Base-by-base conservation (phyloP, 495 filamentous ascomycete species). In the Lophiostoma macrostomum region DNA sequence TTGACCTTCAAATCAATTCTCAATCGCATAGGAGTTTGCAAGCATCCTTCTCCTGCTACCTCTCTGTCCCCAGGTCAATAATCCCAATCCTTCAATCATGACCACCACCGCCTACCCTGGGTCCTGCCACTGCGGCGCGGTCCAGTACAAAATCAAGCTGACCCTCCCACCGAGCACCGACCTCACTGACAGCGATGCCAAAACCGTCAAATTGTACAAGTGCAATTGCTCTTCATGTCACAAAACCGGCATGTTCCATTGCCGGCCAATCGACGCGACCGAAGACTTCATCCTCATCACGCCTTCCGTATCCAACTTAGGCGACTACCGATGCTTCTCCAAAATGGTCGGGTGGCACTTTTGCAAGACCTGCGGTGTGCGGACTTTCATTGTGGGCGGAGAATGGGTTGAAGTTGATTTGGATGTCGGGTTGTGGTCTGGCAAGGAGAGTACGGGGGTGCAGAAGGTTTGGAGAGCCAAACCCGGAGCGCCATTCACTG, bases 221-320 rank as follows among this genome's bases (percentile, higher is more conserved):
- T 65, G 63, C 51, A 65, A 65, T 34, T 65, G 59, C 60, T 52
- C 23, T 35, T 48, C 47, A 11, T 65, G 63, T 50, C 50, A 56
- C 34, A 65, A 65, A 34, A 49, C 54, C 29, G 60, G 55, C 27
- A 43, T 56, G 18, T 65, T 65, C 51, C 60, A 65, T 34, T 29
- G 47, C 10, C 53, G 60, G 4, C 54, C 53, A 11, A 53, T 39
- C 39, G 8, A 40, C 14, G n/a, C 51, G 5, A 20, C 50, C 35
- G 29, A 41, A 11, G 63, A 65, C 47, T 65, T 65, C 63, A 42
- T 63, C 28, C 24, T 65, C 24, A 57, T 52, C 5, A 46, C 41
- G 8, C 63, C 53, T 20, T 25, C 51, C 2, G 41, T 50, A 40
- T 41, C 22, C 13, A 45, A 56, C 6, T 35, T 64, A 3, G 60